phyloP scores from a whole-genome alignment of 345 rosid species.

The Combretum micranthum region DNA sequence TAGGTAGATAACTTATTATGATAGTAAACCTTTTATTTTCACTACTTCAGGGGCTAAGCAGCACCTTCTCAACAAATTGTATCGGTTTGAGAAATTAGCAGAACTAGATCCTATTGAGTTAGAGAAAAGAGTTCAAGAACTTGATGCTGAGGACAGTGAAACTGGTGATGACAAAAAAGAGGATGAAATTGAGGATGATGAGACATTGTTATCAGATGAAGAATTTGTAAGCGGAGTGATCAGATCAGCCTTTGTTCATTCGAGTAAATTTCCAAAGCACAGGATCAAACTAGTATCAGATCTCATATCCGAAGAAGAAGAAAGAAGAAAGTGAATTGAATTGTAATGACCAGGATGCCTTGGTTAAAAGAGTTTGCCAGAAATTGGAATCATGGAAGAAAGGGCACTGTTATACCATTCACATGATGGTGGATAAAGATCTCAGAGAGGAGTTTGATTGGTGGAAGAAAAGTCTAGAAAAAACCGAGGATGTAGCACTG shows the following conservation, averaged over 20 bases:
- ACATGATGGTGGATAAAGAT: slow-evolving; percentile 92
- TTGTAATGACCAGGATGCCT: slow-evolving; percentile 15
- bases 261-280: slow-evolving; percentile 35
- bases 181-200: slow-evolving; percentile 16
- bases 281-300: slow-evolving; percentile 53
- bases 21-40: background rate
- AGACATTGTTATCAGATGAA: slow-evolving; percentile 20
- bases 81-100: slow-evolving; percentile 72
- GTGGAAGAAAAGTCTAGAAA: slow-evolving; percentile 39
- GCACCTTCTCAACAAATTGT: slow-evolving; percentile 66
- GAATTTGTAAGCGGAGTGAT: slow-evolving; percentile 20
- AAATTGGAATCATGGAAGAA: slow-evolving; percentile 75
- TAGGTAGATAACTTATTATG: background rate
- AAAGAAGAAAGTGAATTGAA: background rate
- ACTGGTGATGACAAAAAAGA: slow-evolving; percentile 15
- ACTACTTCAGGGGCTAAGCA: slow-evolving; percentile 62
- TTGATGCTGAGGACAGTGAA: slow-evolving; percentile 20
- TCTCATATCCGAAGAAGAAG: slow-evolving; percentile 53
- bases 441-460: slow-evolving; percentile 39
- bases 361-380: slow-evolving; percentile 46
- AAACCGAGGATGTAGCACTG: slow-evolving; percentile 32
- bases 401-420: slow-evolving; percentile 73
- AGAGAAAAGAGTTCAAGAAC: slow-evolving; percentile 58
- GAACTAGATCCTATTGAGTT: slow-evolving; percentile 78
- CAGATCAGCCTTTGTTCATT: slow-evolving; percentile 18